Percentiles rank a stretch among this genome's conserved stretches.
These are phyloP conservation scores for Trametes cubensis DNA, from an alignment of 768 basidiomycete species.

Conservation along the genomic window DNA sequence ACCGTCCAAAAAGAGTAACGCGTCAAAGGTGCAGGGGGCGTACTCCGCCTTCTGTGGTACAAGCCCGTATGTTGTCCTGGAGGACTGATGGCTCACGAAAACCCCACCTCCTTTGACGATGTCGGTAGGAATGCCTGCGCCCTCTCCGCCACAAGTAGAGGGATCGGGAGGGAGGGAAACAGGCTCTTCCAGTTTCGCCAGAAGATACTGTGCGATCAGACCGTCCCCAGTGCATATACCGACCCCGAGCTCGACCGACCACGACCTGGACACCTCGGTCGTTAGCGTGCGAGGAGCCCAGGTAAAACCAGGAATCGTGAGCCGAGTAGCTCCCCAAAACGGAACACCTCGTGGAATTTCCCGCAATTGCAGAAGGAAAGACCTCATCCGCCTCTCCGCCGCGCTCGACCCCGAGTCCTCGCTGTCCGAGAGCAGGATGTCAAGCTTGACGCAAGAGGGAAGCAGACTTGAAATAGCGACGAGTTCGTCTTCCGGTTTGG, in stretches of 20 bases:
- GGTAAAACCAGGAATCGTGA: not conserved
- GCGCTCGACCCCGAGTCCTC: not conserved
- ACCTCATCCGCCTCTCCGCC: slow-evolving; percentile 11
- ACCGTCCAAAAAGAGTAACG: too few relatives aligned
- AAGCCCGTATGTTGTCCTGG: not conserved
- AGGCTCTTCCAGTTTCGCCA: not conserved
- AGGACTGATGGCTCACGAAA: not conserved
- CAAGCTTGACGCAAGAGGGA: not conserved
- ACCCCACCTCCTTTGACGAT: too few relatives aligned
- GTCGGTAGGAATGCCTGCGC: not conserved
- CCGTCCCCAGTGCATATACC: not conserved
- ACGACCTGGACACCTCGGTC: not conserved
- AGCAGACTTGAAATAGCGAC: slow-evolving; percentile 17
- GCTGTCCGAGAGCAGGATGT: slow-evolving; percentile 2
- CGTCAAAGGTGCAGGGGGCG: too few relatives aligned
- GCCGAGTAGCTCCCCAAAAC: not conserved
- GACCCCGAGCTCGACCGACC: not conserved
- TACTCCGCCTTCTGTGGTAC: not conserved
- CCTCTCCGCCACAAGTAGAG: not conserved
- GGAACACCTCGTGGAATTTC: not conserved
- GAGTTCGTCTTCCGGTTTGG: slow-evolving; percentile 15
- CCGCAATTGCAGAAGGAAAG: slow-evolving; percentile 8
- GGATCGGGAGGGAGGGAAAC: not conserved
- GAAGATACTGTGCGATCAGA: not conserved
- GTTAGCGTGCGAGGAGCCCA: not conserved